Conservation (phyloP, 2,329 filamentous ascomycete genomes). For the Aspergillus texensis region DNA sequence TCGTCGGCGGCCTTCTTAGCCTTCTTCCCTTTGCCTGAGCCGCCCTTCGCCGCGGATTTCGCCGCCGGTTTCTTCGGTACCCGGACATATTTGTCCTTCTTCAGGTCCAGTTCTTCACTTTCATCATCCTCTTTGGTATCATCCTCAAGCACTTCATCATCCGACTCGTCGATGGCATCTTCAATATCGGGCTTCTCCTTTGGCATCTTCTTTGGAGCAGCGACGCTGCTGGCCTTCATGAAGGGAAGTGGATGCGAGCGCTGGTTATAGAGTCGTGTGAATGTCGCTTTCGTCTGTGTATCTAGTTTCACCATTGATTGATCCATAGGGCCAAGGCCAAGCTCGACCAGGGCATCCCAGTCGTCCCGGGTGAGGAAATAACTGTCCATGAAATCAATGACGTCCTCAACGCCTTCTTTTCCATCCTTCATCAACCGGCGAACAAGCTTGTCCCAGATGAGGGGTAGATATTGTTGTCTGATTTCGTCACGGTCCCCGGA, state of each 20-base stretch:
- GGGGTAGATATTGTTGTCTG: constrained; percentile 88
- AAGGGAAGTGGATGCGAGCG: constrained; percentile 89
- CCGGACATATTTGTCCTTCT: constrained; percentile 96
- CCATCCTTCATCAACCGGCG: constrained; percentile 75
- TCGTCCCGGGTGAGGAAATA: constrained; percentile 96
- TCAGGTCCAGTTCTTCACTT: constrained; percentile 78
- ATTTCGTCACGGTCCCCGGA: constrained; percentile 93
- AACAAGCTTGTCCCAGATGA: constrained; percentile 81
- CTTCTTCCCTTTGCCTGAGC: constrained; percentile 50
- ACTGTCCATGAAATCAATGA: constrained; percentile 95
- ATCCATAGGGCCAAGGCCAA: constrained; percentile 83
- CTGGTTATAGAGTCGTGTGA: constrained; percentile 87
- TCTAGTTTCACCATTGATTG: constrained; percentile 77
- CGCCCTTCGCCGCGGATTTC: constrained; percentile 53
- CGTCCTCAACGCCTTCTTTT: constrained; percentile 76
- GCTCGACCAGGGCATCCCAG: constrained; percentile 87
- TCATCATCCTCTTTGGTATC: constrained; percentile 65
- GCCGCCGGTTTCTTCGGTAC: constrained; percentile 73
- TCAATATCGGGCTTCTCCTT: constrained; percentile 89
- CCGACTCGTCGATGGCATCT: constrained; percentile 92
- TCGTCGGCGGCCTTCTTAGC: constrained; percentile 51
- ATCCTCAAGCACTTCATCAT: constrained; percentile 63
- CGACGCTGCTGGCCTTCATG: constrained; percentile 84
- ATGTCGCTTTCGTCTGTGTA: constrained; percentile 80
- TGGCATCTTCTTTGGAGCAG: constrained; percentile 69